Evolutionary conservation across 805 yeast species (phyloP).

Genomic region (Candida mattraensis): DNA sequence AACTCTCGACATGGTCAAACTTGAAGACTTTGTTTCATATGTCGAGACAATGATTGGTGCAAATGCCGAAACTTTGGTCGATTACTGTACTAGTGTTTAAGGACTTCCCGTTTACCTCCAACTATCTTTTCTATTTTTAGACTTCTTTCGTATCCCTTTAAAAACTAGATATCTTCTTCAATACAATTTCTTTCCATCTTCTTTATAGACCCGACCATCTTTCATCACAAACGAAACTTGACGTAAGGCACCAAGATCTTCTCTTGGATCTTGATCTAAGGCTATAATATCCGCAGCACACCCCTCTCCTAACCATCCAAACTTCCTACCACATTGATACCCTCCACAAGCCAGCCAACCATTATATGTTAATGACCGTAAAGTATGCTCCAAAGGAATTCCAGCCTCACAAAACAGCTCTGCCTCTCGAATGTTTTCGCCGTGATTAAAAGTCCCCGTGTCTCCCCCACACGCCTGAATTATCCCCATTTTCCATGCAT

Average conservation of each 20-base stretch:
- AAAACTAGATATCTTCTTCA: too few relatives aligned
- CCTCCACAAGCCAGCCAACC: slow-evolving; percentile 33
- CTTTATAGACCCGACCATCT: slow-evolving; percentile 27
- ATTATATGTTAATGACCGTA: slow-evolving; percentile 24
- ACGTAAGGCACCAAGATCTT: slow-evolving; percentile 16
- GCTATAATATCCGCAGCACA: slow-evolving; percentile 30
- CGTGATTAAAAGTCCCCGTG: slow-evolving; percentile 32
- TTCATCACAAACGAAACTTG: slow-evolving; percentile 28
- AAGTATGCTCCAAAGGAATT: slow-evolving; percentile 22
- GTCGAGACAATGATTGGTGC: slow-evolving; percentile 21
- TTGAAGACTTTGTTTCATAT: slow-evolving; percentile 15
- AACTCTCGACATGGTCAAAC: slow-evolving; percentile 17
- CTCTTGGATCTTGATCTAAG: slow-evolving; percentile 23
- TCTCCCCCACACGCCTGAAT: slow-evolving; percentile 31
- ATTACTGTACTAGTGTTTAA: slow-evolving; percentile 8
- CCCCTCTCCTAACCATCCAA: slow-evolving; percentile 28
- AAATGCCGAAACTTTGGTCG: slow-evolving; percentile 14
- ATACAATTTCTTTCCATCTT: slow-evolving; percentile 7
- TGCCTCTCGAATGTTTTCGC: slow-evolving; percentile 30
- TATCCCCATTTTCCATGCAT: slow-evolving; percentile 27
- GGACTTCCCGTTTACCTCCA: too few relatives aligned
- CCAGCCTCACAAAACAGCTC: slow-evolving; percentile 30
- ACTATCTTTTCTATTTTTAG: too few relatives aligned
- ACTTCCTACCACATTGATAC: slow-evolving; percentile 23
- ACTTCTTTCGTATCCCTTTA: too few relatives aligned